Evolutionary conservation across 2,329 filamentous ascomycete species (phyloP).

Genomic region (Talaromyces albobiverticillius): DNA sequence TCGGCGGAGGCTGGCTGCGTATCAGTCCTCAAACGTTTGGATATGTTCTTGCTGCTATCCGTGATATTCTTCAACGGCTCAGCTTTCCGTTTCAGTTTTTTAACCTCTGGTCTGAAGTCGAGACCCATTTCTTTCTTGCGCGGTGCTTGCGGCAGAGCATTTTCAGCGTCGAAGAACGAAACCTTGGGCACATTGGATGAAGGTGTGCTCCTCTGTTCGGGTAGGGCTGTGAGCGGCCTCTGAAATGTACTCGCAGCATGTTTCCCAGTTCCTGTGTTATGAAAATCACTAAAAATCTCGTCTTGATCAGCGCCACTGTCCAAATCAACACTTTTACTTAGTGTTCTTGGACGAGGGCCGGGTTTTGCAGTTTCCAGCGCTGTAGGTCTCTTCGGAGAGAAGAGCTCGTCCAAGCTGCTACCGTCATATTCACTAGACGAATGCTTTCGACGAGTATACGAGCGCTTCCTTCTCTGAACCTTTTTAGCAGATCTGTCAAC

Average conservation of each 20-base stretch:
- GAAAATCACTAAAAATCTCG: background rate
- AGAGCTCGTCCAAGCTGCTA: slow-evolving; percentile 33
- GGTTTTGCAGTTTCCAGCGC: slow-evolving; percentile 14
- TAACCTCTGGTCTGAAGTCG: background rate
- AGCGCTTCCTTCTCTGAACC: background rate
- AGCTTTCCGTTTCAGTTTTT: background rate
- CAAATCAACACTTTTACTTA: background rate
- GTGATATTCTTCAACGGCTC: background rate
- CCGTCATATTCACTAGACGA: slow-evolving; percentile 33
- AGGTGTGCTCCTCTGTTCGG: background rate
- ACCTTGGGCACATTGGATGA: background rate
- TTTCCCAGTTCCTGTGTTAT: background rate
- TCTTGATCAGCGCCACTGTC: background rate
- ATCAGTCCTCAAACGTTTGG: background rate
- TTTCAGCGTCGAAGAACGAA: background rate
- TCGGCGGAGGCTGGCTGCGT: background rate
- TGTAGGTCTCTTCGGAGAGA: slow-evolving; percentile 26
- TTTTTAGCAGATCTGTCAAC: background rate
- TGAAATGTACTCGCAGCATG: background rate
- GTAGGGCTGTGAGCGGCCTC: background rate
- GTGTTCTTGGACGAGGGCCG: background rate
- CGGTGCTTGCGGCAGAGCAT: background rate
- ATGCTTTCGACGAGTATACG: slow-evolving; percentile 11
- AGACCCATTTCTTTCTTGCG: background rate
- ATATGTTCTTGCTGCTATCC: background rate